Conservation (phyloP, 2,329 filamentous ascomycete species). For the Aspergillus luchuensis region DNA sequence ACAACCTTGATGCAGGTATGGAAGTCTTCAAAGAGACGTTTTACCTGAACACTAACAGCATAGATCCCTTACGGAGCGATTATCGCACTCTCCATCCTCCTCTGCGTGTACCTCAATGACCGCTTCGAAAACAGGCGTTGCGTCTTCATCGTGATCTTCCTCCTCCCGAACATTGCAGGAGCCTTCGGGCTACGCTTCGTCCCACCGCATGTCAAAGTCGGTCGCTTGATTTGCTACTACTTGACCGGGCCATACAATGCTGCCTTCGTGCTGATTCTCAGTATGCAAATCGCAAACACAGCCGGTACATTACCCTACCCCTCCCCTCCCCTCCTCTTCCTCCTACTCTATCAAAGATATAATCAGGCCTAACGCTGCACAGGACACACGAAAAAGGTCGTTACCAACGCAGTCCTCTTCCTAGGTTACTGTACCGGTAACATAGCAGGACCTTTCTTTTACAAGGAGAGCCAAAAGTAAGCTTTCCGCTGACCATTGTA, state of each 20-base stretch:
- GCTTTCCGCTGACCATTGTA: neutral
- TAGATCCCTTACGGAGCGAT: constrained; percentile 53
- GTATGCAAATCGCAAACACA: constrained; percentile 50
- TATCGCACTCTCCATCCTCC: constrained; percentile 54
- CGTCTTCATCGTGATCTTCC: constrained; percentile 57
- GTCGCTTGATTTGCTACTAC: constrained; percentile 61
- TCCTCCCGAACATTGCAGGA: constrained; percentile 62
- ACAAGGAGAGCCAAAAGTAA: constrained; percentile 54
- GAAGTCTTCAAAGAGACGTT: neutral
- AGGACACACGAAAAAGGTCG: constrained; percentile 65
- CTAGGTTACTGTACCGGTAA: constrained; percentile 63
- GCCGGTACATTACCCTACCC: constrained; percentile 34
- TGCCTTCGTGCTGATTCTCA: constrained; percentile 54
- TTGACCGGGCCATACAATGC: constrained; percentile 59
- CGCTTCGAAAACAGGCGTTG: constrained; percentile 53
- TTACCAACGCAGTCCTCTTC: constrained; percentile 64
- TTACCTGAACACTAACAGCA: neutral
- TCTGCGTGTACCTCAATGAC: constrained; percentile 53
- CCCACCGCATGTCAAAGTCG: constrained; percentile 52
- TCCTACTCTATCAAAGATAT: neutral
- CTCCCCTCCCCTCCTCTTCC: too few species aligned
- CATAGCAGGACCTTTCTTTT: constrained; percentile 65
- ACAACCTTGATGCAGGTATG: constrained; percentile 56
- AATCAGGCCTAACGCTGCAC: constrained; percentile 26
- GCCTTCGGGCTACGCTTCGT: constrained; percentile 61